phyloP scores from a whole-genome alignment of 139 green algal genomes.

The Coccomyxa sp. region DNA sequence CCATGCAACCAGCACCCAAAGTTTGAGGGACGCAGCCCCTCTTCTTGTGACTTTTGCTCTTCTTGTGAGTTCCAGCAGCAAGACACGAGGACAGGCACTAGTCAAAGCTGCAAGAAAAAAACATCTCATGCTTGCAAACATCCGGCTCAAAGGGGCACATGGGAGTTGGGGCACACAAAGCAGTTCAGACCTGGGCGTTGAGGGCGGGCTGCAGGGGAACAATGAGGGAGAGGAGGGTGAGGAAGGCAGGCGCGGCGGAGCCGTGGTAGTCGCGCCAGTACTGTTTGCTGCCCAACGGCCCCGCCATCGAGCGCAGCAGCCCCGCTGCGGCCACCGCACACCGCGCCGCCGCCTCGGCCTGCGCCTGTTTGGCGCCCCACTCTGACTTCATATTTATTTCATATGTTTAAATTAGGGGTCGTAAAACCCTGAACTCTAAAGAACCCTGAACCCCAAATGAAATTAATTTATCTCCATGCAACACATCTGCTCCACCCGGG shows the following conservation, averaged over 20 bases:
- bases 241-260: constrained; percentile 28
- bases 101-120: no score
- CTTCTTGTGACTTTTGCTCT: neutral
- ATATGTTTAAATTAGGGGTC: neutral
- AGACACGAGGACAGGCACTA: no score
- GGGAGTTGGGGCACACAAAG: neutral
- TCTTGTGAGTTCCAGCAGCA: no score
- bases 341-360: constrained; percentile 1
- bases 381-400: neutral
- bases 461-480: neutral
- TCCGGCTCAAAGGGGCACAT: neutral
- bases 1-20: neutral
- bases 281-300: constrained; percentile 11
- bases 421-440: no score
- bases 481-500: no score
- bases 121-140: neutral
- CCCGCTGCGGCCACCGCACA: constrained; percentile 9
- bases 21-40: neutral
- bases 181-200: constrained; percentile 27
- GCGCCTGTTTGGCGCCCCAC: constrained; percentile 11
- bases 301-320: constrained; percentile 24
- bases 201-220: constrained; percentile 33
- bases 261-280: constrained; percentile 37
- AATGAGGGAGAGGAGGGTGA: constrained; percentile 27
- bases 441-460: no score